phyloP scores from a whole-genome alignment of 1,284 basidiomycete species.

The Fomitopsis schrenkii region DNA sequence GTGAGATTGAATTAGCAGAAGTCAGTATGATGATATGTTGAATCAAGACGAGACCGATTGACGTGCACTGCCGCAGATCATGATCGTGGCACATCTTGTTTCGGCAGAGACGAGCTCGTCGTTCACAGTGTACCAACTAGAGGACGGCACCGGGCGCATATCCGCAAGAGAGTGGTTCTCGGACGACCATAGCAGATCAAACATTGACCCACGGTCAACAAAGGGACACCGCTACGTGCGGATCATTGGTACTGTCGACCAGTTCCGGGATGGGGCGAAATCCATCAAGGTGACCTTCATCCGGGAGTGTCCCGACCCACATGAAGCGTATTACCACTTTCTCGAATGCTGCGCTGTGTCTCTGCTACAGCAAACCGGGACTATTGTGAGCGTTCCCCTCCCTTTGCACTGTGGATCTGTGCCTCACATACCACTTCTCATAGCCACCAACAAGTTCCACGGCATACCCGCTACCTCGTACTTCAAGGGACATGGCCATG shows the following conservation, averaged over 20 bases:
- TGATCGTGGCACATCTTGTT: constrained; percentile 38
- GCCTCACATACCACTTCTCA: neutral
- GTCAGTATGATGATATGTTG: constrained; percentile 10
- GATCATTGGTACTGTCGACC: constrained; percentile 14
- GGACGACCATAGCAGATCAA: neutral
- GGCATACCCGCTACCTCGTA: neutral
- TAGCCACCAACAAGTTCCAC: neutral
- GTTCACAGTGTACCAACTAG: constrained; percentile 32
- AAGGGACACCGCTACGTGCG: constrained; percentile 20
- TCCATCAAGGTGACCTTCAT: constrained; percentile 43
- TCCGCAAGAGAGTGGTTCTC: constrained; percentile 13
- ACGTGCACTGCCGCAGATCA: constrained; percentile 30
- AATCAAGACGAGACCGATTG: constrained; percentile 28
- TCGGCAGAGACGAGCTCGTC: constrained; percentile 32
- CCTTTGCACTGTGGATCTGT: neutral
- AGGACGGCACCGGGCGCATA: constrained; percentile 32
- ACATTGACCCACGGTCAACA: neutral
- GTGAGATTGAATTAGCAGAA: constrained; percentile 40
- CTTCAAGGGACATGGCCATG: neutral
- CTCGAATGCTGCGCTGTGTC: constrained; percentile 48
- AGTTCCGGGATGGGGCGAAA: constrained; percentile 28
- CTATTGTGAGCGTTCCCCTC: constrained; percentile 16
- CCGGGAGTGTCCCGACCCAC: constrained; percentile 44
- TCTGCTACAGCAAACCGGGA: constrained; percentile 30
- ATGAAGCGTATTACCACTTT: constrained; percentile 57